Conservation (phyloP, 140 eudicot species). For the Flaveria floridana region DNA sequence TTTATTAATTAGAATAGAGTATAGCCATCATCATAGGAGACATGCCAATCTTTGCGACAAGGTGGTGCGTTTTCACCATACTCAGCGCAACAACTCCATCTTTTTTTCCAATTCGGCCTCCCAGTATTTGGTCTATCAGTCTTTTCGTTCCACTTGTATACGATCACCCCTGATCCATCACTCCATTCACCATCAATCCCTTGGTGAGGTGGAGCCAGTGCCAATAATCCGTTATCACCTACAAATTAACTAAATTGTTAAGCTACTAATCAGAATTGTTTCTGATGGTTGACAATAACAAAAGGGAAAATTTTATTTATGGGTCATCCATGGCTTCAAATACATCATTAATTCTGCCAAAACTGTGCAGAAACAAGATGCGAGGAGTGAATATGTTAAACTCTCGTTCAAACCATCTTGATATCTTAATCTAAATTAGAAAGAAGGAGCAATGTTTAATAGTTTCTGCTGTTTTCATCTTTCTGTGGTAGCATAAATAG, state of each 20-base stretch:
- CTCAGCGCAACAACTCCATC: constrained; percentile 85
- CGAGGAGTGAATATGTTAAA: too few species aligned
- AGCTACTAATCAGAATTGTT: not conserved
- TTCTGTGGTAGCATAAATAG: not conserved
- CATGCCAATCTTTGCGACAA: constrained; percentile 70
- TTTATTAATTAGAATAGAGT: constrained; percentile 37
- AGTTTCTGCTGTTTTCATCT: not conserved
- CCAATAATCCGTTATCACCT: constrained; percentile 68
- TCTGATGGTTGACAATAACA: not conserved
- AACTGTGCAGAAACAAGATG: not conserved
- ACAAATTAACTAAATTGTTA: constrained; percentile 22
- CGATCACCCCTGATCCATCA: constrained; percentile 65
- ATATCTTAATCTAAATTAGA: not conserved
- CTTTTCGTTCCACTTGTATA: constrained; percentile 72
- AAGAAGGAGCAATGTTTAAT: not conserved
- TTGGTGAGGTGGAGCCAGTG: constrained; percentile 74
- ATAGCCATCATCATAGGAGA: constrained; percentile 73
- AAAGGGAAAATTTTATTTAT: not conserved
- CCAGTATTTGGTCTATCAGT: constrained; percentile 69
- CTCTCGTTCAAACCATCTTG: not conserved
- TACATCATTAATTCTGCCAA: not conserved
- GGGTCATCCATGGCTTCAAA: not conserved
- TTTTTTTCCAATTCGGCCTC: constrained; percentile 65
- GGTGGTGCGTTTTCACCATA: constrained; percentile 69
- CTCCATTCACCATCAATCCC: constrained; percentile 82